Evolutionary conservation across 2,329 filamentous ascomycete genomes (phyloP), one percentile per base, ranked within the genome.

Genomic region (Monilinia fructicola): DNA sequence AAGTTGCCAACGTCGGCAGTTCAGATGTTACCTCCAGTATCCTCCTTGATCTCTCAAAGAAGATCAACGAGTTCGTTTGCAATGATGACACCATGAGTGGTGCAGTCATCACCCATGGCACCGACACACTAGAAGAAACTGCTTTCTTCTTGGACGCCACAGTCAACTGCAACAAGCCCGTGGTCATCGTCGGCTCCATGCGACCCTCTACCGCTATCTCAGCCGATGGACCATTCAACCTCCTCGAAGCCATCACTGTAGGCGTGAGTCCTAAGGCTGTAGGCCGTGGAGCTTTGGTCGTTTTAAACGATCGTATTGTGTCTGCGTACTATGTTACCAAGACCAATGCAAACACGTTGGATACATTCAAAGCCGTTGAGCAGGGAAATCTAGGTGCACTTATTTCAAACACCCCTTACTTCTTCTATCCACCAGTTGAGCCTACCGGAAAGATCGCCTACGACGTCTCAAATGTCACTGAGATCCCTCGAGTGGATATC

Each of bases 71-170:
- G 16, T 82, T 83, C 65, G 68, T 75, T 44, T 74, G 71, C 66
- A 56, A 69, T 10, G 73, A 74, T 42, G 68, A 68, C 0, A 76
- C 78, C 0, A 75, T 81, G 50, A 71, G 75, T 12, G 85, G 82
- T 46, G 84, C 83, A 9, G 84, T 88, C 7, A 78, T 90, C 64
- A 88, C 87, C 0, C 87, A 89, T 71, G 87, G 87, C 58, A 89
- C 87, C 11, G 87, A 90, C 71, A 87, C 85, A 0, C 78, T 89
- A 1, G 86, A 88, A 71, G 86, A 89, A 75, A 83, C 84, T 0
- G 84, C 85, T 11, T 88, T 88, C 78, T 88, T 87, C 77, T 77
- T 89, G 11, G 83, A 88, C 69, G 76, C 84, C 4, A 86, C 84
- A 0, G 74, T 87, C 44, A 81, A 82, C 70, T 84, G 81, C 54